Evolutionary conservation across 371 early-diverging fungal species (phyloP), one percentile per base, ranked within the genome.

Genomic region (Amoeboaphelidium protococcarum): DNA sequence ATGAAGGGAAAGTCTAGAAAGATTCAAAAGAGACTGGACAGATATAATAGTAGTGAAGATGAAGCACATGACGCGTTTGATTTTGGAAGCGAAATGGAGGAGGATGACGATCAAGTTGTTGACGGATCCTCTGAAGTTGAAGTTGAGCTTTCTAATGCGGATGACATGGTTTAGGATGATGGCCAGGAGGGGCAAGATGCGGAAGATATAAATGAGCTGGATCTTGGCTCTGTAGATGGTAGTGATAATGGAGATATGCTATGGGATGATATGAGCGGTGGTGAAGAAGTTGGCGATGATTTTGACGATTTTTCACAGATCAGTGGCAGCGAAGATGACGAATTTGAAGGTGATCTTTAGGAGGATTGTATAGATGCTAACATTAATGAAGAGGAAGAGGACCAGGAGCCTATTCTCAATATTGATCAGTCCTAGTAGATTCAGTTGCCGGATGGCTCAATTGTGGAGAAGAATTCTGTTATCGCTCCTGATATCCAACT

Each of bases 391-490:
- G 58, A 54, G 49, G 60, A 45, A 3, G 52, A 52, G 12, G 26
- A 27, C 3, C 19, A n/a, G 2, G 24, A 2, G 6, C 19, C n/a
- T 41, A 22, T 22, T 4, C 10, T 3, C 1, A 25, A 27, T 47
- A 4, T 25, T 23, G 19, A 27, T 2, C 23, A 27, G 1, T 2
- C 2, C 20, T 2, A 2, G 37, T 26, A 3, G 24, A 24, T 13
- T 16, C 48, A 61, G 61, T 58, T 59, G 64, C 69, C 45, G 80
- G 69, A n/a, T 70, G 72, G 47, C 63, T 74, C 49, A 71, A 63
- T 13, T 84, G 66, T 73, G 20, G 86, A 74, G 37, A 64, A 72
- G 27, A 60, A 59, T 41, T 51, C 44, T 2, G 61, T 45, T 54
- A 63, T 64, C 52, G 69, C 51, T 50, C 75, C 64, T 42, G 69